phyloP scores from a whole-genome alignment of 805 yeast genomes.

The Tetrapisispora nanseiensis region DNA sequence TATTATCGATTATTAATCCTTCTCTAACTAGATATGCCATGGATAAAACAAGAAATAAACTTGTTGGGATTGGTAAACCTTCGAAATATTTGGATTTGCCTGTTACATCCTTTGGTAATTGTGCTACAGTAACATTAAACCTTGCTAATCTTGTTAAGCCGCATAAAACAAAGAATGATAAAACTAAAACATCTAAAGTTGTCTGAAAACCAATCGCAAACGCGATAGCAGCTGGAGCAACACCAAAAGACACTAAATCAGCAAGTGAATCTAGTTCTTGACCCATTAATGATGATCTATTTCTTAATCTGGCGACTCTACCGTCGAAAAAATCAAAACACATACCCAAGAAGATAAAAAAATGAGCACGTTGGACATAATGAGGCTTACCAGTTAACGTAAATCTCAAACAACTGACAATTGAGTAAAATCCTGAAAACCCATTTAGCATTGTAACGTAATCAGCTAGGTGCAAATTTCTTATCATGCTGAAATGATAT shows the following conservation, averaged over 20 bases:
- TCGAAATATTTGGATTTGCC: constrained; percentile 92
- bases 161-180: constrained; percentile 81
- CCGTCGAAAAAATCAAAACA: constrained; percentile 97
- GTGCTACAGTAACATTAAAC: constrained; percentile 87
- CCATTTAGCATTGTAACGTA: constrained; percentile 92
- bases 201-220: constrained; percentile 85
- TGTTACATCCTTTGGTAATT: constrained; percentile 76
- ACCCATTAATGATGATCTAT: constrained; percentile 87
- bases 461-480: constrained; percentile 91
- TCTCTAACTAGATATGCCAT: constrained; percentile 62
- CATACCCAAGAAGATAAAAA: constrained; percentile 80
- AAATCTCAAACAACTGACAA: constrained; percentile 75
- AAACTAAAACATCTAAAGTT: constrained; percentile 64
- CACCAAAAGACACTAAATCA: constrained; percentile 88
- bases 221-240: constrained; percentile 89
- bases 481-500: constrained; percentile 76
- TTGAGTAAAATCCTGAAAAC: constrained; percentile 85
- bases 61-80: constrained; percentile 92
- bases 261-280: constrained; percentile 96
- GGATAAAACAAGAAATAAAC: constrained; percentile 58
- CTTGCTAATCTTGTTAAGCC: constrained; percentile 91
- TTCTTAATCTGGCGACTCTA: constrained; percentile 88
- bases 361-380: constrained; percentile 79
- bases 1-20: constrained; percentile 36
- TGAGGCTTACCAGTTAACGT: constrained; percentile 58